Conservation (phyloP, 441 rosid genomes). For the Francoa sonchifolia region DNA sequence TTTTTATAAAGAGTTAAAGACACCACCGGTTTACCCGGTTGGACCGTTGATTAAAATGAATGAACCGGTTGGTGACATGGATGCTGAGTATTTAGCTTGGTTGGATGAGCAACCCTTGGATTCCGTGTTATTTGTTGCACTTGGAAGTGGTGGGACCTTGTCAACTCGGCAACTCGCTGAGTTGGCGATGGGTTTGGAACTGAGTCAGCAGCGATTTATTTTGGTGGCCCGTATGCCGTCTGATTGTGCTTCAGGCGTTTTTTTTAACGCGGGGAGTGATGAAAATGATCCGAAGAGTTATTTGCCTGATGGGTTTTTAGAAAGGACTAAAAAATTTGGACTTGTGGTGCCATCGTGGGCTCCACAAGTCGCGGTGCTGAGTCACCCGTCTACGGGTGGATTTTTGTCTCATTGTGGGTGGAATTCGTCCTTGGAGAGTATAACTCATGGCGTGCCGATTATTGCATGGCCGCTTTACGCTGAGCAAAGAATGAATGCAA, state of each 20-base stretch:
- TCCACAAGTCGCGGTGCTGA: constrained; percentile 32
- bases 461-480: constrained; percentile 52
- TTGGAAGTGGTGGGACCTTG: constrained; percentile 60
- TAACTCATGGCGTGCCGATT: constrained; percentile 40
- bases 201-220: constrained; percentile 42
- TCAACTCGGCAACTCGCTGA: constrained; percentile 32
- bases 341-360: constrained; percentile 34
- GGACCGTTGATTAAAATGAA: constrained; percentile 24
- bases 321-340: constrained; percentile 18
- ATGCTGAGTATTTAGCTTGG: constrained; percentile 22
- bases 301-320: constrained; percentile 29
- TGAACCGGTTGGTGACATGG: constrained; percentile 5
- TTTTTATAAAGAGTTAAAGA: constrained; percentile 8
- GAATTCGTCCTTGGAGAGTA: constrained; percentile 50
- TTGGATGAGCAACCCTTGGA: constrained; percentile 31
- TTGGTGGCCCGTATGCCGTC: constrained; percentile 33
- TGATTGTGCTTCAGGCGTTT: constrained; percentile 8
- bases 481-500: constrained; percentile 43
- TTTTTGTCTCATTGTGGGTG: constrained; percentile 54
- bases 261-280: constrained; percentile 2
- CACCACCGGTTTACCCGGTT: constrained; percentile 20
- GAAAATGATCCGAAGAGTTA: constrained; percentile 9
- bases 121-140: constrained; percentile 40
- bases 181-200: constrained; percentile 46
- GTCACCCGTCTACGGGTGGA: constrained; percentile 33